Evolutionary conservation across 768 basidiomycete species (phyloP), one percentile per base, ranked within the genome.

Genomic region (Amyloporia xantha): DNA sequence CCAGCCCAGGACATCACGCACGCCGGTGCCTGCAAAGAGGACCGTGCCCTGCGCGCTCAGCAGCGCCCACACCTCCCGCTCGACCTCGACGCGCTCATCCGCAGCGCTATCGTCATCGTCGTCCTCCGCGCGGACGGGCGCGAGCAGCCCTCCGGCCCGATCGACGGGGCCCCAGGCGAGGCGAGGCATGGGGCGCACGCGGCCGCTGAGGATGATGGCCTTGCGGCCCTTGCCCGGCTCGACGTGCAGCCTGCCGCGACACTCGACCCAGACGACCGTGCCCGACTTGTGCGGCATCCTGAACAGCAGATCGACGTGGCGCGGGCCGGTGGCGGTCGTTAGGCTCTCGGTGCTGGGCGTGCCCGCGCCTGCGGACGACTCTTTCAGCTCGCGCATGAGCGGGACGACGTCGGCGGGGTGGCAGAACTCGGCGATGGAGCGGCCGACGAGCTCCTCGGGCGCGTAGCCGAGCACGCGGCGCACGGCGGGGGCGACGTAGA

Each of bases 161-260:
- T 68, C 64, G 24, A 92, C 66, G 30, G 71, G 68, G 2, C 68
- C 70, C 90, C 90, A 92, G 3, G 61, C 64, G 20, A 91, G 63
- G 1, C 56, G 61, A 6, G 81, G 79, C 74, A 89, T 84, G 58
- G 75, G 75, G 39, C 84, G 69, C 25, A 84, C 78, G 7, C 95
- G 75, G 0, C 86, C 94, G 48, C 79, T 81, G n/a, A 99, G 73
- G 28, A 99, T 81, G 60, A 99, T 91, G 1, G 92, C 91, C 67
- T 98, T 96, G 30, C 92, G 73, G 1, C 92, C 92, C 61, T 97
- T 97, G 1, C 92, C 91, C 0, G 91, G 85, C 69, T 99, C 95
- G 48, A 89, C 78, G 59, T 94, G 86, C 35, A 98, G 73, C 25
- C 90, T 74, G 1, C 95, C 95, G n/a, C 84, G 74, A 43, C 83